Evolutionary conservation across 768 basidiomycete species (phyloP), one percentile per base, ranked within the genome.

Genomic region (Mycena kentingensis): DNA sequence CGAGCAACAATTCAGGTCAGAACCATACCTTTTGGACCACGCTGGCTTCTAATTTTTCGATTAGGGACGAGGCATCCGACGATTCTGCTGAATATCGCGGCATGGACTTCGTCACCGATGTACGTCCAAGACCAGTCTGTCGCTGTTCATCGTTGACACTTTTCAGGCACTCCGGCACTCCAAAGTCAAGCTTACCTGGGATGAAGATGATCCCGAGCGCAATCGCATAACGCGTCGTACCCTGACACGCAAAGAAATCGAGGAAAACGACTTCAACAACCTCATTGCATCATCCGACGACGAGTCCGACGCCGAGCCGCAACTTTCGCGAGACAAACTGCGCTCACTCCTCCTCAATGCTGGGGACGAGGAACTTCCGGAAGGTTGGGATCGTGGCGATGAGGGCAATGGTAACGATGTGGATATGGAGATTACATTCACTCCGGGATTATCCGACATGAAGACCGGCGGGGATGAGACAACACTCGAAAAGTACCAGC

Each of bases 151-250:
- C 22, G n/a, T 24, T 32, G 8, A 36, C 10, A 36, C 28, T 42
- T 39, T 22, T 21, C 58, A 98, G 94, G 96, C 96, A 10, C 82
- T 99, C 5, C 88, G 96, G 5, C 95, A 98, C 67, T 99, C 97
- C 13, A 97, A 93, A 75, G 96, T 98, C 54, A 97, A 92, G 64
- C 80, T 98, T 27, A 97, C 95, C 4, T 99, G 97, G 97, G 97
- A 99, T 60, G 91, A 94, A 49, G 97, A 98, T 68, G 95, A 98
- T 60, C 87, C 90, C 0, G 89, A 94, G 63, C 87, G 96, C 34
- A 80, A 78, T 51, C 84, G 83, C 37, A 62, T 94, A 43, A 92
- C 94, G 1, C 84, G 93, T 39, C 87, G 93, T 19, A 75, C 76
- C 1, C 74, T 97, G 35, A 83, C 90, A 0, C 79, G 81, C 47